Conservation (phyloP, 495 filamentous ascomycete species). For the Letharia columbiana region DNA sequence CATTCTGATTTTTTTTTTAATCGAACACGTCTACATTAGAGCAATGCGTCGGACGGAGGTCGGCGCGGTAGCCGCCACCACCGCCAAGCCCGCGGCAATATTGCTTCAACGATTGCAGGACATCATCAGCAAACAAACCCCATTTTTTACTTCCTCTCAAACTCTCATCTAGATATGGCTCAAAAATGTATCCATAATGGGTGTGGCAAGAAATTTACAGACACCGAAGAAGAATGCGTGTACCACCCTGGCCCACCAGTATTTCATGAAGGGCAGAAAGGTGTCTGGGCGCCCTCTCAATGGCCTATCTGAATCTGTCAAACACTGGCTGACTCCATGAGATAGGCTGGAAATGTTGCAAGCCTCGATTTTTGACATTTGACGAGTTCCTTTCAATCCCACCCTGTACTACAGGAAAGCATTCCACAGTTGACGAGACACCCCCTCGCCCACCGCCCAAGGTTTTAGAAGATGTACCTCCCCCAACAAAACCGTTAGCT, state of each 20-base stretch:
- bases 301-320: conserved; percentile 11
- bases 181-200: conserved; percentile 94
- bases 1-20: conserved; percentile 5
- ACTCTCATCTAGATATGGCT: conserved; percentile 45
- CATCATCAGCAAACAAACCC: background rate
- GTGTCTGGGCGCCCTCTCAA: conserved; percentile 44
- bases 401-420: conserved; percentile 88
- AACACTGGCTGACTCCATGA: conserved; percentile 16
- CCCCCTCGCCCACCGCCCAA: conserved; percentile 41
- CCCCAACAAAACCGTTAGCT: conserved; percentile 23
- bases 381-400: conserved; percentile 95
- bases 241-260: conserved; percentile 92
- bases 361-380: conserved; percentile 93
- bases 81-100: too few relatives aligned
- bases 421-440: conserved; percentile 77
- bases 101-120: background rate
- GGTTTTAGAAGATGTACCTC: conserved; percentile 25
- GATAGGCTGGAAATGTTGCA: conserved; percentile 98
- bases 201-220: conserved; percentile 80
- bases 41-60: too few relatives aligned
- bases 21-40: too few relatives aligned
- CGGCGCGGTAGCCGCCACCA: too few relatives aligned
- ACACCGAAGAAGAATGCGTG: conserved; percentile 74
- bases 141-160: background rate
- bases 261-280: conserved; percentile 99